Evolutionary conservation across 495 filamentous ascomycete species (phyloP), one percentile per base, ranked within the genome.

Genomic region (Aspergillus sclerotiicarbonarius): DNA sequence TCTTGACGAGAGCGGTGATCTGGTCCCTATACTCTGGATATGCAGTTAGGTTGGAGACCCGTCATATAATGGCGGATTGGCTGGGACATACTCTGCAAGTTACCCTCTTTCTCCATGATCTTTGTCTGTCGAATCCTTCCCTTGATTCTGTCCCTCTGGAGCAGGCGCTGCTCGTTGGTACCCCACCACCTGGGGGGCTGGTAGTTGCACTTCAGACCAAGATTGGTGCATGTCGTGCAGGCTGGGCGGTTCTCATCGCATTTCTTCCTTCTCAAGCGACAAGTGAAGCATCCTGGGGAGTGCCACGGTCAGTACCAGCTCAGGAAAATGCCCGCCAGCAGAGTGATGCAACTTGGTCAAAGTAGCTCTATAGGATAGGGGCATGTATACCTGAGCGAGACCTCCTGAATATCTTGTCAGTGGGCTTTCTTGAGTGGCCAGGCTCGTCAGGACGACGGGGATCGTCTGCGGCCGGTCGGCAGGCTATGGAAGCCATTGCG

Each of bases 101-200:
- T 70, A 1, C 71, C 72, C 16, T 78, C 67, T 81, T 95, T 94
- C 73, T 96, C 91, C 30, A 87, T 82, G 35, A 91, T 76, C 80
- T 97, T 97, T 56, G 91, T 96, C 50, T 90, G 82, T 81, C 94
- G 91, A 74, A 98, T 96, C 70, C 90, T 89, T 71, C 86, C 85
- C 80, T 98, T 98, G 76, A 98, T 91, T 16, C 82, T 76, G 64
- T 96, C 92, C 80, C 95, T 98, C 68, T 96, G 90, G 15, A 84
- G 64, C 59, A 83, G 82, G 53, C 94, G 82, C 71, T 85, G 83
- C 57, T 95, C 90, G 62, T 86, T 84, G 74, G 86, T 96, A 70
- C 82, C 87, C 94, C 94, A 98, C 94, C 94, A 98, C 70, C 87
- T 81, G 12, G 94, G 93, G 64, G 89, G 78, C 80, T 92, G 94